Evolutionary conservation across 2,329 filamentous ascomycete genomes (phyloP).

Genomic region (Hymenoscyphus albidus): DNA sequence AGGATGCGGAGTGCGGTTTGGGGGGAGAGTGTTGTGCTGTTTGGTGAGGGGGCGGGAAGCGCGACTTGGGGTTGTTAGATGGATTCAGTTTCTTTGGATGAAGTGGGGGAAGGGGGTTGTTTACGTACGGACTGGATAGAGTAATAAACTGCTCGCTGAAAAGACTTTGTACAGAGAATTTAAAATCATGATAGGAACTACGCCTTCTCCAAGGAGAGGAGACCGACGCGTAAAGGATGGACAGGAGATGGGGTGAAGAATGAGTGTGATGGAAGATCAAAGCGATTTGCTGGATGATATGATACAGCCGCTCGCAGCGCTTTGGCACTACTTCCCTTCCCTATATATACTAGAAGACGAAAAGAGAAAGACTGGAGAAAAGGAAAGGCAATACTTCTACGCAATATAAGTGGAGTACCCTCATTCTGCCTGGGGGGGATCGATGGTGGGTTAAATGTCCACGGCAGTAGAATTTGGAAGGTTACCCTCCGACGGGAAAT

Average conservation of each 20-base stretch:
- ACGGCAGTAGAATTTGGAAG: too few species aligned
- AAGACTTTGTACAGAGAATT: neutral
- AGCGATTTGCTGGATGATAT: neutral
- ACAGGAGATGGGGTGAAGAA: neutral
- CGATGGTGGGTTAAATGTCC: neutral
- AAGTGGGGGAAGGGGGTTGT: neutral
- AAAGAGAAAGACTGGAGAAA: too few species aligned
- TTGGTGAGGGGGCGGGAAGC: neutral
- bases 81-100: neutral
- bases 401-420: neutral
- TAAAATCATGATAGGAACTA: neutral
- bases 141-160: neutral
- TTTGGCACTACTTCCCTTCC: neutral
- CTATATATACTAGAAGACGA: neutral
- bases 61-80: neutral
- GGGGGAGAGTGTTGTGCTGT: neutral
- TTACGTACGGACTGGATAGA: neutral
- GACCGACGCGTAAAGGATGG: neutral
- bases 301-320: neutral
- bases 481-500: too few species aligned
- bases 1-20: constrained; percentile 2
- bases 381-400: neutral
- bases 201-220: neutral
- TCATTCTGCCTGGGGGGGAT: neutral
- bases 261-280: neutral